A percentile compares a stretch with the other conserved stretches of the same genome.
Conservation (phyloP, 1,284 basidiomycete genomes). For the Cutaneotrichosporon sp. region DNA sequence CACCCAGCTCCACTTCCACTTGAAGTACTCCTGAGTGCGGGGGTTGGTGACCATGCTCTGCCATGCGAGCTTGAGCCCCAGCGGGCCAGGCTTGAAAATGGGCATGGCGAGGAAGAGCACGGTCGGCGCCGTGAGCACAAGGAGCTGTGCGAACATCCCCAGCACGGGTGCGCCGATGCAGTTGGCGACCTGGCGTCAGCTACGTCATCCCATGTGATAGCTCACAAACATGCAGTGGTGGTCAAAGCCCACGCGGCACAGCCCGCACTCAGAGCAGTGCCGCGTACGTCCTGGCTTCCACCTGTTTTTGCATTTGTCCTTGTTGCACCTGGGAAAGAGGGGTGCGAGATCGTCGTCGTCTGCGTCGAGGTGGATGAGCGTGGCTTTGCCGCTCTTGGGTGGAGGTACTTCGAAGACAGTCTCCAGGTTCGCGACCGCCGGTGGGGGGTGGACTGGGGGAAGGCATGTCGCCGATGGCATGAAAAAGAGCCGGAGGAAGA, state of each 20-base stretch:
- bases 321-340: conserved; percentile 2
- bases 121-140: conserved; percentile 25
- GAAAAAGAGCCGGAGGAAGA: conserved; percentile 39
- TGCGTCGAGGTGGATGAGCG: neutral
- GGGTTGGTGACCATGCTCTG: conserved; percentile 12
- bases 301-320: conserved; percentile 16
- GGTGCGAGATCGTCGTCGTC: neutral
- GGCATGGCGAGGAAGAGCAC: conserved; percentile 26
- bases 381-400: conserved; percentile 3
- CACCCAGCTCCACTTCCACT: conserved; percentile 34
- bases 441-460: conserved; percentile 27
- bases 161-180: conserved; percentile 41
- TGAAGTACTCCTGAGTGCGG: conserved; percentile 29
- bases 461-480: conserved; percentile 30
- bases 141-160: conserved; percentile 31
- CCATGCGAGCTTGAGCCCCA: conserved; percentile 22
- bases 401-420: conserved; percentile 34
- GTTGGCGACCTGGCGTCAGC: conserved; percentile 37
- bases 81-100: conserved; percentile 11
- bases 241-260: conserved; percentile 42
- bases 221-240: conserved; percentile 45
- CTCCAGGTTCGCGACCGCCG: conserved; percentile 2
- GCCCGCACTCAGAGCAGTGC: conserved; percentile 42
- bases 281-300: conserved; percentile 43
- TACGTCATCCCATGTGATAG: too few relatives aligned